These are phyloP conservation scores for Leccinum arenicola DNA, from an alignment of 768 basidiomycete genomes.

Conservation along the genomic window DNA sequence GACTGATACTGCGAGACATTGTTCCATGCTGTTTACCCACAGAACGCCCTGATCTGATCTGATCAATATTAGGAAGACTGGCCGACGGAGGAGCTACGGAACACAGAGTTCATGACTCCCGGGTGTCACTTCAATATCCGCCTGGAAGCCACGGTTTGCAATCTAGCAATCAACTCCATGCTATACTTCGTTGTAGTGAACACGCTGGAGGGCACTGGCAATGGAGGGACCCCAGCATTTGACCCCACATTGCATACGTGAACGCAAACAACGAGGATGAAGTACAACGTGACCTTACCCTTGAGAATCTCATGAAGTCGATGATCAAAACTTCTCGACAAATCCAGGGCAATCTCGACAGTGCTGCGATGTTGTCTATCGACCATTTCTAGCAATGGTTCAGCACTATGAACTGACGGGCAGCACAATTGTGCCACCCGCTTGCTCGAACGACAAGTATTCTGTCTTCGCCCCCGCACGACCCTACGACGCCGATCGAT, in stretches of 20 bases:
- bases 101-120: slow-evolving; percentile 79
- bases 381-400: slow-evolving; percentile 99
- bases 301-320: slow-evolving; percentile 85
- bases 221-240: slow-evolving; percentile 89
- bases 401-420: slow-evolving; percentile 68
- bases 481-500: slow-evolving; percentile 4
- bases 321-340: slow-evolving; percentile 58
- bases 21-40: slow-evolving; percentile 96
- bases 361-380: slow-evolving; percentile 66
- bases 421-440: slow-evolving; percentile 50
- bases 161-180: slow-evolving; percentile 91
- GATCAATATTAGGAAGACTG: slow-evolving; percentile 57
- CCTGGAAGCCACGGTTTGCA: slow-evolving; percentile 83
- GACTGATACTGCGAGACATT: slow-evolving; percentile 83
- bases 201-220: slow-evolving; percentile 80
- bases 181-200: slow-evolving; percentile 93
- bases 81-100: slow-evolving; percentile 71
- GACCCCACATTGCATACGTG: slow-evolving; percentile 90
- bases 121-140: slow-evolving; percentile 93
- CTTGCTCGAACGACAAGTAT: slow-evolving; percentile 77
- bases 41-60: slow-evolving; percentile 56
- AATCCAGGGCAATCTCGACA: slow-evolving; percentile 61
- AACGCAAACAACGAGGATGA: slow-evolving; percentile 79
- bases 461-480: slow-evolving; percentile 43
- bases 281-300: slow-evolving; percentile 60